Conservation (phyloP, 2,329 filamentous ascomycete species). For the Hypoxylon sp. region DNA sequence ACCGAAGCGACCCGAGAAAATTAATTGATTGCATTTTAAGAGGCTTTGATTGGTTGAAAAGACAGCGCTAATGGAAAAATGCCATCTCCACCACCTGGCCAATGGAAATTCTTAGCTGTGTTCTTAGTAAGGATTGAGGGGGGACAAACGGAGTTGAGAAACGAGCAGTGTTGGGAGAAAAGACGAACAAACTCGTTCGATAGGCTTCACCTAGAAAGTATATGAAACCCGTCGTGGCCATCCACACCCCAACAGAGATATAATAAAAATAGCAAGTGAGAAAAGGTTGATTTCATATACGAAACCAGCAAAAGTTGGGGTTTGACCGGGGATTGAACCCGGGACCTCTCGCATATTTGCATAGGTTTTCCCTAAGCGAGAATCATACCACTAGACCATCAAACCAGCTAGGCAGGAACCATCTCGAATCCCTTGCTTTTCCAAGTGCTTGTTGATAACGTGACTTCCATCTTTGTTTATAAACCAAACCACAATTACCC, state of each 20-base stretch:
- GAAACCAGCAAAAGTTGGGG: conserved; percentile 17
- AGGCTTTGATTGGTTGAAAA: not conserved
- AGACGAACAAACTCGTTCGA: not conserved
- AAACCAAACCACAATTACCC: not conserved
- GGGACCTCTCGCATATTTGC: conserved; percentile 39
- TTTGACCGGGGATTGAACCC: conserved; percentile 40
- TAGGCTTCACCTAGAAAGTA: not conserved
- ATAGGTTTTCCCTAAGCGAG: conserved; percentile 23
- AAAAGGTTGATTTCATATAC: not conserved
- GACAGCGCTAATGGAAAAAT: not conserved
- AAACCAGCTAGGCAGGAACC: not conserved
- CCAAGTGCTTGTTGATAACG: not conserved
- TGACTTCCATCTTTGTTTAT: not conserved
- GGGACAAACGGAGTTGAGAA: not conserved
- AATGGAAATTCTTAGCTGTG: not conserved
- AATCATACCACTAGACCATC: conserved; percentile 23
- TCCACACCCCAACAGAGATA: not conserved
- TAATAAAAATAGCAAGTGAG: not conserved
- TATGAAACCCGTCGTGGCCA: not conserved
- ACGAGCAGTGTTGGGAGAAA: not conserved
- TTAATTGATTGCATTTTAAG: not conserved
- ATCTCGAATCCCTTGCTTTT: not conserved
- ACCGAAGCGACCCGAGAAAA: not conserved
- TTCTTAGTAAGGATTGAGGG: not conserved
- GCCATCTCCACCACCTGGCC: not conserved